Evolutionary conservation across 495 filamentous ascomycete species (phyloP).

Genomic region (Daldinia concentrica): DNA sequence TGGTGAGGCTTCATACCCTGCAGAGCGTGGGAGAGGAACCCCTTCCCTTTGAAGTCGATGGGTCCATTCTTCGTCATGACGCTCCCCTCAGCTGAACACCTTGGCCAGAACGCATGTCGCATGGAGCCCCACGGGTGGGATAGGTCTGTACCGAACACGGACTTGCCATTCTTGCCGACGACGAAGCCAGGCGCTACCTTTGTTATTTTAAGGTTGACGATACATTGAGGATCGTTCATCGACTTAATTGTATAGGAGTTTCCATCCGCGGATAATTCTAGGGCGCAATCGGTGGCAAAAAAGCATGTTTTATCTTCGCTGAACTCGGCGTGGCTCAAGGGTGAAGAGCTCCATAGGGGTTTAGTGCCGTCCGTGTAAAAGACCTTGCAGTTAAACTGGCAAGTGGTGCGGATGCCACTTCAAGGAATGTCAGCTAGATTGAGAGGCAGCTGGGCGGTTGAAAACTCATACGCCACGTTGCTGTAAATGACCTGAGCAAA

Average conservation of each 20-base stretch:
- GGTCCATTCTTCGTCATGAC: slow-evolving; percentile 85
- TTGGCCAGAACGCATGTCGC: slow-evolving; percentile 92
- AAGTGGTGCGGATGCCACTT: slow-evolving; percentile 88
- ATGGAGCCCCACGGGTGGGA: slow-evolving; percentile 89
- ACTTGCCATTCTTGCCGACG: slow-evolving; percentile 85
- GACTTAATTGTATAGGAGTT: slow-evolving; percentile 86
- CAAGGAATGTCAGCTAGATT: slow-evolving; percentile 45
- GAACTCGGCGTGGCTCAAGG: slow-evolving; percentile 79
- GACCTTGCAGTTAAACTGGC: slow-evolving; percentile 91
- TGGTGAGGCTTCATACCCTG: slow-evolving; percentile 99
- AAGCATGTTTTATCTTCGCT: slow-evolving; percentile 83
- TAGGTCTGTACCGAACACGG: slow-evolving; percentile 84
- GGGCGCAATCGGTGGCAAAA: slow-evolving; percentile 80
- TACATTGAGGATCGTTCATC: slow-evolving; percentile 73
- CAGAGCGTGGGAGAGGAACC: slow-evolving; percentile 80
- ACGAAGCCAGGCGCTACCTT: slow-evolving; percentile 81
- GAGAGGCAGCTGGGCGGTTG: slow-evolving; percentile 13
- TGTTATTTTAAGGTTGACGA: slow-evolving; percentile 86
- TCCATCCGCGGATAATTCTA: slow-evolving; percentile 86
- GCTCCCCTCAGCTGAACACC: slow-evolving; percentile 79
- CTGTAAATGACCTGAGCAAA: slow-evolving; percentile 95
- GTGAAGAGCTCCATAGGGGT: slow-evolving; percentile 82
- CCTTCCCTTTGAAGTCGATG: slow-evolving; percentile 82
- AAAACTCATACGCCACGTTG: slow-evolving; percentile 84
- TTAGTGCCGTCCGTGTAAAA: slow-evolving; percentile 75